Percentiles rank a stretch among this genome's conserved stretches.
These are phyloP conservation scores for Vitellaria paradoxa DNA, from an alignment of 179 eudicot species.

Conservation along the genomic window DNA sequence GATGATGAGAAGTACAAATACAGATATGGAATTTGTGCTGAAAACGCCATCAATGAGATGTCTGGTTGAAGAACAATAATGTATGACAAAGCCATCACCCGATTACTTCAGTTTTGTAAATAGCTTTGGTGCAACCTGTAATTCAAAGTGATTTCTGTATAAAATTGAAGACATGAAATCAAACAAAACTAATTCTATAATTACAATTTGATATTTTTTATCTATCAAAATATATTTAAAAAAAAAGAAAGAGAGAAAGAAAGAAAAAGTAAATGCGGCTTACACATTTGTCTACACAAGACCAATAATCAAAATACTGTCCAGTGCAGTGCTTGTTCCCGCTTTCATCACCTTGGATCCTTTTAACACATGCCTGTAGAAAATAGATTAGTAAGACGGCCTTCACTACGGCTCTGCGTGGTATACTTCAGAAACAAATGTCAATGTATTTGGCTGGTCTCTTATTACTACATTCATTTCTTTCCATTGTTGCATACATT, in stretches of 20 bases:
- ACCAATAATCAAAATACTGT: constrained; percentile 44
- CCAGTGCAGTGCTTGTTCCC: constrained; percentile 49
- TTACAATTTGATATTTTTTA: not conserved
- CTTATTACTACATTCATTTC: not conserved
- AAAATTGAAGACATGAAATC: not conserved
- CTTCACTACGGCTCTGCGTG: not conserved
- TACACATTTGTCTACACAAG: constrained; percentile 45
- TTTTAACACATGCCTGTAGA: constrained; percentile 36
- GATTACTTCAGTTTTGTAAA: constrained; percentile 28
- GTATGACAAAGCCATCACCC: constrained; percentile 6
- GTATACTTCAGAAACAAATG: not conserved
- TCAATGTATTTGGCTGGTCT: not conserved
- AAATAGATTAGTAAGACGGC: not conserved
- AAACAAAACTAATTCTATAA: not conserved
- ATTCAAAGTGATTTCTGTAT: constrained; percentile 2
- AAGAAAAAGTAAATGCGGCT: constrained; percentile 12
- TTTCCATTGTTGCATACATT: not conserved
- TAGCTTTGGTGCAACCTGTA: constrained; percentile 39
- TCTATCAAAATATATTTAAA: not conserved
- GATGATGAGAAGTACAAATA: constrained; percentile 4
- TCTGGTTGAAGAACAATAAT: constrained; percentile 11
- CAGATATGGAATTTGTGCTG: not conserved
- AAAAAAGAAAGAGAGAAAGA: not conserved
- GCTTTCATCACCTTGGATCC: constrained; percentile 37
- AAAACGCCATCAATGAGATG: not conserved